Base-by-base conservation (phyloP, 164 flowering plant species). In the Vitis labrusca region DNA sequence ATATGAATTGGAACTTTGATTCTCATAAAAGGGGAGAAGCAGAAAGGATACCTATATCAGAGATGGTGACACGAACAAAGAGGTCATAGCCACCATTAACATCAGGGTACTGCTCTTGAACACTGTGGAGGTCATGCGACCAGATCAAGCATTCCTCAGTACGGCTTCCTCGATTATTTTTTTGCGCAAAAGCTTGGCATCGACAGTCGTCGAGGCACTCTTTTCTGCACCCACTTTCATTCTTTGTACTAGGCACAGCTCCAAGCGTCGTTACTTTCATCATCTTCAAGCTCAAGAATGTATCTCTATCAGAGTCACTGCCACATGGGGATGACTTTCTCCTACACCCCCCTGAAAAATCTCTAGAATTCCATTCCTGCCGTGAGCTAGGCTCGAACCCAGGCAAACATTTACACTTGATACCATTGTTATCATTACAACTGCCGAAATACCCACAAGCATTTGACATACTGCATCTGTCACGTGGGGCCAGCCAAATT, bases 361-460 rank as follows among this genome's bases (percentile, higher is more conserved):
- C 79, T 23, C 81, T 69, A 0, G 53, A 48, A 10, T 62, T 66
- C 86, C 86, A 83, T 3, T 63, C 19, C 5, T 69, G 76, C 2
- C 51, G 74, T 2, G 65, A 68, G 50, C 9, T 63, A 1, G 84
- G 78, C 30, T 13, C 37, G 47, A 76, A 83, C 0, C 84, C 86
- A 4, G 77, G 79, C 67, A 79, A 71, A 59, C 86, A 83, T 49
- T 73, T 77, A 66, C 86, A 83, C 29, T 58, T n/a, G 29, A 59
- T 8, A 2, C 59, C 69, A 53, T 64, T 65, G 10, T 71, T 63
- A 13, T 56, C 71, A 57, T 79, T 73, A 54, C 84, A 83, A 69
- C 72, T 75, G 8, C 79, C 84, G 19, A 74, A 83, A 52, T 64
- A 64, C 8, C 86, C 86, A 73, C 86, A 83, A 15, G 65, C 67